These are phyloP conservation scores for Metschnikowia dekortorum DNA, from an alignment of 805 yeast species.

Conservation along the genomic window DNA sequence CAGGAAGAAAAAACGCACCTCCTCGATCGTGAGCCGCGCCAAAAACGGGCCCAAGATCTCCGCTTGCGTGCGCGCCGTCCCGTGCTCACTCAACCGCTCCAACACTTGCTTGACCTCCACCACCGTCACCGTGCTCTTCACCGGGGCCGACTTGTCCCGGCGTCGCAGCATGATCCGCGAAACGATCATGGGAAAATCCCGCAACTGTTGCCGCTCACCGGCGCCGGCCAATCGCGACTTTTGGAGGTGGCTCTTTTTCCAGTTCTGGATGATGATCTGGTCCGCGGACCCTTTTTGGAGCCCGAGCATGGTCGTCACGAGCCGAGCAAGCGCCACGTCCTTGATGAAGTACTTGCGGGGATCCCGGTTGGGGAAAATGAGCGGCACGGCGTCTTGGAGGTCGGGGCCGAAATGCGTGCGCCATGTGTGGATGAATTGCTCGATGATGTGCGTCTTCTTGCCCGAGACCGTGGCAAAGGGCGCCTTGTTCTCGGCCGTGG, in stretches of 20 bases:
- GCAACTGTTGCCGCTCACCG: conserved; percentile 23
- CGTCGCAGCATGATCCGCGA: conserved; percentile 50
- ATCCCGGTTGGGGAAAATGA: conserved; percentile 63
- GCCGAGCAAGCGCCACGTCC: conserved; percentile 55
- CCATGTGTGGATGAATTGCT: conserved; percentile 27
- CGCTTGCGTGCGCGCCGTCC: conserved; percentile 33
- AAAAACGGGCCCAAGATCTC: conserved; percentile 47
- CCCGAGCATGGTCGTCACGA: conserved; percentile 45
- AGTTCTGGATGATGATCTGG: conserved; percentile 37
- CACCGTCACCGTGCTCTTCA: conserved; percentile 20
- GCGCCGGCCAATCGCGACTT: conserved; percentile 40
- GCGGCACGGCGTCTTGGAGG: conserved; percentile 61
- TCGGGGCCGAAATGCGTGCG: conserved; percentile 40
- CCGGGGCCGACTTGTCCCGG: conserved; percentile 43
- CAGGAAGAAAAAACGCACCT: conserved; percentile 64
- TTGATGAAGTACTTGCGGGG: conserved; percentile 56
- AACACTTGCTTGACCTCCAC: conserved; percentile 26
- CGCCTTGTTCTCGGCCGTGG: conserved; percentile 15
- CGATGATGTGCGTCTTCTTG: conserved; percentile 17
- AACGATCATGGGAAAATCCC: conserved; percentile 44
- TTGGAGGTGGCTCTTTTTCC: conserved; percentile 36
- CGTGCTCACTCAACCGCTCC: conserved; percentile 25
- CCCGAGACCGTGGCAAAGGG: conserved; percentile 15
- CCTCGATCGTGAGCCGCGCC: conserved; percentile 52
- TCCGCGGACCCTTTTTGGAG: conserved; percentile 61